phyloP scores from a whole-genome alignment of 164 flowering plant genomes.

The Cinnamomum micranthum region DNA sequence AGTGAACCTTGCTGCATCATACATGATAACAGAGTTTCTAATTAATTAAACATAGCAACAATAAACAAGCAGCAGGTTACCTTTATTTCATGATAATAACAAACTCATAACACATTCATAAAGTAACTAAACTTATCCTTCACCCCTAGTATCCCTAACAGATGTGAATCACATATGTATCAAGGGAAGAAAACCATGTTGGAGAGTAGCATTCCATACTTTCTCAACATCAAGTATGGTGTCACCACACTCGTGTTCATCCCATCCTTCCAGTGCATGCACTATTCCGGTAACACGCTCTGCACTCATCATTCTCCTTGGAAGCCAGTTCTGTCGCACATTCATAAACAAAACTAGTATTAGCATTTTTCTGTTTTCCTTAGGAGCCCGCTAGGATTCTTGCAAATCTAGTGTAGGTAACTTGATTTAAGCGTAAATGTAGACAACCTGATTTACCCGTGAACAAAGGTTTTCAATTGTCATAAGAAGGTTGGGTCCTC shows the following conservation, averaged over 20 bases:
- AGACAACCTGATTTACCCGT: neutral
- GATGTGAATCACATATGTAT: neutral
- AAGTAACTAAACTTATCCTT: too few relatives aligned
- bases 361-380: too few relatives aligned
- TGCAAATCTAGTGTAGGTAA: too few relatives aligned
- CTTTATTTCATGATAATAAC: too few relatives aligned
- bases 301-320: slow-evolving; percentile 48
- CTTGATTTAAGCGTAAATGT: too few relatives aligned
- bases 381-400: too few relatives aligned
- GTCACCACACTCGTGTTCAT: slow-evolving; percentile 35
- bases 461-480: neutral
- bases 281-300: slow-evolving; percentile 39
- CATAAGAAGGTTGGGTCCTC: neutral
- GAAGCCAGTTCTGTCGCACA: slow-evolving; percentile 38
- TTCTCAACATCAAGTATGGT: slow-evolving; percentile 16
- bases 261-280: slow-evolving; percentile 47
- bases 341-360: neutral
- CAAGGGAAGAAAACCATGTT: slow-evolving; percentile 28
- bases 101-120: too few relatives aligned
- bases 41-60: too few relatives aligned
- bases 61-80: too few relatives aligned
- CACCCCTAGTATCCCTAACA: neutral
- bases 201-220: slow-evolving; percentile 37
- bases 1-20: too few relatives aligned
- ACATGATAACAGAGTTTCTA: too few relatives aligned